Percentiles rank a stretch among this genome's conserved stretches.
Conservation (phyloP, 306 rosid genomes). For the Prosopis cineraria region DNA sequence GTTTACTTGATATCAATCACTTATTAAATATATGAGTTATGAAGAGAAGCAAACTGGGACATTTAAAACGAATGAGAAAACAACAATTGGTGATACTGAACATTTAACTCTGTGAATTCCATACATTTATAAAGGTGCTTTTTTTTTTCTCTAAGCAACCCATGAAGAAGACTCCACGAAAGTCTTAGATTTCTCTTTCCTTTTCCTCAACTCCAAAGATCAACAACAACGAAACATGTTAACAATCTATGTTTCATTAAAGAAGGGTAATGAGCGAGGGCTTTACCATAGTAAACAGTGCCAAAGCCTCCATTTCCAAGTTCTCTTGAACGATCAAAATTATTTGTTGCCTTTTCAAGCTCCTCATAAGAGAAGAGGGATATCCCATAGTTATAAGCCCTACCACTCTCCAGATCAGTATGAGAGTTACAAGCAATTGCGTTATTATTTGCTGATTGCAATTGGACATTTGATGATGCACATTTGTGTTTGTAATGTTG, state of each 20-base stretch:
- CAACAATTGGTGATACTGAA: too few relatives aligned
- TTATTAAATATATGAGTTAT: too few relatives aligned
- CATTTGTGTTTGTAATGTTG: slow-evolving; percentile 13
- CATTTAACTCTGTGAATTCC: too few relatives aligned
- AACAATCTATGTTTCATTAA: background rate
- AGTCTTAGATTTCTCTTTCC: too few relatives aligned
- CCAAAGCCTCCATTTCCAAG: slow-evolving; percentile 67
- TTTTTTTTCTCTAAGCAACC: too few relatives aligned
- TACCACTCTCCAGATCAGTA: slow-evolving; percentile 27
- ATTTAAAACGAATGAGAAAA: too few relatives aligned
- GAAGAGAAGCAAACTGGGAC: too few relatives aligned
- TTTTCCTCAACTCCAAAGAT: too few relatives aligned
- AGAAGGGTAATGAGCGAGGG: background rate
- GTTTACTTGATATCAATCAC: too few relatives aligned
- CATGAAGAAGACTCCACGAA: too few relatives aligned
- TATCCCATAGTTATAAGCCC: slow-evolving; percentile 31
- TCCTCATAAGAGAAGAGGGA: slow-evolving; percentile 45
- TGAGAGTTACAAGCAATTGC: slow-evolving; percentile 1
- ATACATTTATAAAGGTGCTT: too few relatives aligned
- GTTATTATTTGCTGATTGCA: slow-evolving; percentile 22
- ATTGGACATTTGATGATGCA: background rate
- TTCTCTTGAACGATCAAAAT: slow-evolving; percentile 50
- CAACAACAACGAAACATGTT: too few relatives aligned
- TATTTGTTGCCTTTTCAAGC: slow-evolving; percentile 57
- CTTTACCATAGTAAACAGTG: slow-evolving; percentile 46